phyloP scores from a whole-genome alignment of 768 basidiomycete species.

The Leccinellum rugosiceps region DNA sequence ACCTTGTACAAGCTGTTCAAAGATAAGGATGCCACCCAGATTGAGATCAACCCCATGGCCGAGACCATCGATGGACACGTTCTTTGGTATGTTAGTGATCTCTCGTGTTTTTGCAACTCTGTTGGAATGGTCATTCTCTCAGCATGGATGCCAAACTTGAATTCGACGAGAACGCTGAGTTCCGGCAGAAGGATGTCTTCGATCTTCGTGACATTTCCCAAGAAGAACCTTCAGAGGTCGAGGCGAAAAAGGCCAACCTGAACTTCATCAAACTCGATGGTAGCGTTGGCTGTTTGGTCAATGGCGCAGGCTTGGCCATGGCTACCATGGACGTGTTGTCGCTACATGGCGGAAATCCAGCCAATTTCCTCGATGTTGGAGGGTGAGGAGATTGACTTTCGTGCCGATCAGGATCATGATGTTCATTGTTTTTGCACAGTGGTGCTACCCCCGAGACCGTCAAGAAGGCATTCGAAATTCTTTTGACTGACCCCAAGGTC shows the following conservation, averaged over 20 bases:
- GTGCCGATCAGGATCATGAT: background rate
- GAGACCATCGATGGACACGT: conserved; percentile 89
- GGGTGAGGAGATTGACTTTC: conserved; percentile 48
- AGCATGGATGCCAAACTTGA: conserved; percentile 99
- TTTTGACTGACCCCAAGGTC: conserved; percentile 86
- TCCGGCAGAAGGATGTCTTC: conserved; percentile 92
- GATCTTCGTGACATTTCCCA: conserved; percentile 87
- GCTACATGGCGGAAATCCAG: conserved; percentile 93
- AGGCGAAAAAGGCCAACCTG: conserved; percentile 92
- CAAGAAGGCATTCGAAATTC: conserved; percentile 98
- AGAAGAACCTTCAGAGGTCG: conserved; percentile 96
- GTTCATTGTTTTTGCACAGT: conserved; percentile 36
- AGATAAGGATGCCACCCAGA: conserved; percentile 98
- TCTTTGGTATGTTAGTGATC: conserved; percentile 69
- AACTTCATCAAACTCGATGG: conserved; percentile 99
- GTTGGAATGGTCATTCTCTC: conserved; percentile 3
- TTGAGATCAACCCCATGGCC: conserved; percentile 98
- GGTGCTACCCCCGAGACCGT: conserved; percentile 99
- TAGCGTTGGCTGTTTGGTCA: conserved; percentile 94
- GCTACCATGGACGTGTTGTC: conserved; percentile 99
- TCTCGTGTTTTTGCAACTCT: background rate
- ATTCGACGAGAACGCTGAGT: conserved; percentile 99
- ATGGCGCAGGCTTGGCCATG: conserved; percentile 98
- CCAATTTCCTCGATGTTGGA: conserved; percentile 98
- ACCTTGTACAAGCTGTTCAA: conserved; percentile 96